Evolutionary conservation across 2,329 filamentous ascomycete genomes (phyloP), one percentile per base, ranked within the genome.

Genomic region (Ambrosiella beaveri): DNA sequence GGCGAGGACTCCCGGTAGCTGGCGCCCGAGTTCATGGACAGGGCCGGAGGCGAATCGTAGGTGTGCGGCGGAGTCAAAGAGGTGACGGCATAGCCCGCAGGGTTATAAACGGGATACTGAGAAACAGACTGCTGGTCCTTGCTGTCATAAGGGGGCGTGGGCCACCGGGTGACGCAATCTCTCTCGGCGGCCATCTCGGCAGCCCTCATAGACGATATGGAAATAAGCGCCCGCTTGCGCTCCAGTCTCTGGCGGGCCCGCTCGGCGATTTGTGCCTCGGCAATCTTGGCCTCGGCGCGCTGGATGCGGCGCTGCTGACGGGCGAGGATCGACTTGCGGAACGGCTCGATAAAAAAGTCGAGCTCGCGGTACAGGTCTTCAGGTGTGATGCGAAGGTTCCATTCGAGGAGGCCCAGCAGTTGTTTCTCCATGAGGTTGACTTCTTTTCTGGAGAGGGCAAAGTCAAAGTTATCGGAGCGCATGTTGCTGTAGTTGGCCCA

Each of bases 351-450:
- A 77, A 97, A 97, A 47, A 80, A 80, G 65, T 96, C 88, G 45
- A 97, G 78, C 69, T 95, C 87, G 63, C 76, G 77, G 74, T 95
- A 88, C 49, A 98, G 82, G 65, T 97, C 89, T 58, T 90, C 78
- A 66, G 89, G 82, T 47, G 77, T 83, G 67, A 98, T 89, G 64
- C 87, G 80, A 61, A 95, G 80, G 64, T 98, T 88, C 88, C 90
- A 98, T 68, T 96, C 87, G 51, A 98, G 78, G 49, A 98, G 80
- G 75, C 88, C 93, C 56, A 98, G 84, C 37, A 98, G 79, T 73
- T 98, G 93, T 79, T 95, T 94, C 79, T 98, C 93, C 93, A 98
- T 98, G 62, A 97, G 78, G 75, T 98, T 98, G 66, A 98, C 93
- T 73, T 98, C 93, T 40, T 88, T 93, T 64, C 90, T 79, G 66